Evolutionary conservation across 2,329 filamentous ascomycete genomes (phyloP).

Genomic region (Colletotrichum sp.): DNA sequence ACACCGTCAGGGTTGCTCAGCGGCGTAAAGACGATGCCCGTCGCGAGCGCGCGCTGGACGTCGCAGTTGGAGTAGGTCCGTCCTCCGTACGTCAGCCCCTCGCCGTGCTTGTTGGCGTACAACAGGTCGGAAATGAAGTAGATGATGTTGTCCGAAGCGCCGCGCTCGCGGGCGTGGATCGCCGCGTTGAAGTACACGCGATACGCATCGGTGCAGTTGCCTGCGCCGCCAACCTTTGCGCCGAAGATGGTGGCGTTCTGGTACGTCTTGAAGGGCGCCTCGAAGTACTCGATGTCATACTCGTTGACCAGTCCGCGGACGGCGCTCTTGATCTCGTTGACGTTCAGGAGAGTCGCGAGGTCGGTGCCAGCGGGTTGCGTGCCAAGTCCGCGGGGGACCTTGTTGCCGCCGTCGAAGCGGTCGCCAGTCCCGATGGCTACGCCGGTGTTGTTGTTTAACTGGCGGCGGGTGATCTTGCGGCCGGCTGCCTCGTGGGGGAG

Average conservation of each 20-base stretch:
- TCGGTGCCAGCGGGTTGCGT: conserved; percentile 32
- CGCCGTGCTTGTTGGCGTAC: conserved; percentile 52
- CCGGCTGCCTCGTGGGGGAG: conserved; percentile 38
- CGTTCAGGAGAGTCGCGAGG: conserved; percentile 49
- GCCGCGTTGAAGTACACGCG: conserved; percentile 58
- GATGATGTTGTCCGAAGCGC: conserved; percentile 59
- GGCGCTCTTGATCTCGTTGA: conserved; percentile 48
- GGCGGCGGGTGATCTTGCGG: conserved; percentile 17
- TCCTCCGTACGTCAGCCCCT: conserved; percentile 56
- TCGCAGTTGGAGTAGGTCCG: conserved; percentile 56
- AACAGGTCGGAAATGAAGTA: conserved; percentile 65
- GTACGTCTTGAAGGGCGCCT: conserved; percentile 47
- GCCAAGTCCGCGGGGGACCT: conserved; percentile 41
- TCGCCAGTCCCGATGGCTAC: conserved; percentile 47
- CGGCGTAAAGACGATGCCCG: conserved; percentile 58
- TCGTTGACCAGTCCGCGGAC: conserved; percentile 44
- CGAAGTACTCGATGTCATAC: conserved; percentile 45
- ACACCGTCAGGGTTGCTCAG: conserved; percentile 59
- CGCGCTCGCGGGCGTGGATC: conserved; percentile 64
- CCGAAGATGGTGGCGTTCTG: conserved; percentile 44
- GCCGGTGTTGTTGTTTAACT: conserved; percentile 26
- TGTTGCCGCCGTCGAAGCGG: conserved; percentile 43
- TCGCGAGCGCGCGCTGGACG: conserved; percentile 54
- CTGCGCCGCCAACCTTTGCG: conserved; percentile 45
- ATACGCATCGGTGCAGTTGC: conserved; percentile 36